phyloP scores from a whole-genome alignment of 768 basidiomycete species.

The Suillus discolor region DNA sequence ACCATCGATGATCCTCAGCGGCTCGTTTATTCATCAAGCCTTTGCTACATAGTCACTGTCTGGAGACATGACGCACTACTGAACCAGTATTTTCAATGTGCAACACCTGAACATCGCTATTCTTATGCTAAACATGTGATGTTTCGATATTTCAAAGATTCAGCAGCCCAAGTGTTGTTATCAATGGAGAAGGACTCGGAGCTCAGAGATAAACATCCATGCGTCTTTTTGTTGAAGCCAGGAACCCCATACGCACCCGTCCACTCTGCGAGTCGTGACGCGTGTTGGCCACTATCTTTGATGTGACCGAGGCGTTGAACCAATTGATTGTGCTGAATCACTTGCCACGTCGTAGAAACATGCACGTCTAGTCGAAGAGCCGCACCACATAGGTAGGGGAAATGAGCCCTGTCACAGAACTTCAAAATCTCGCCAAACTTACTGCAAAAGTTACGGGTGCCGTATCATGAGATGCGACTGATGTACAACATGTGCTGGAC shows the following conservation, averaged over 20 bases:
- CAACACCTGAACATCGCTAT: neutral
- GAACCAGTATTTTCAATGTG: neutral
- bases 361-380: neutral
- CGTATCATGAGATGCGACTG: neutral
- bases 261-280: neutral
- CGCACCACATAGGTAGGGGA: neutral
- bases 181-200: neutral
- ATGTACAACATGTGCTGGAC: neutral
- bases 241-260: neutral
- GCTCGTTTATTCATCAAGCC: too few species aligned
- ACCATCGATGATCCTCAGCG: too few species aligned
- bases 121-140: too few species aligned
- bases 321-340: neutral
- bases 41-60: too few species aligned
- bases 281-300: neutral
- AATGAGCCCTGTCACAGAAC: neutral
- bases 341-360: neutral
- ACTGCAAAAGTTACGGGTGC: neutral
- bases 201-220: neutral
- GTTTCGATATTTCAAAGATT: neutral
- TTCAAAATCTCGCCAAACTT: neutral
- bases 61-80: neutral
- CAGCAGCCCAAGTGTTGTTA: neutral
- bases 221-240: neutral
- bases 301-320: neutral